Conservation (phyloP, 2,329 filamentous ascomycete species). For the Fusarium stilboides region DNA sequence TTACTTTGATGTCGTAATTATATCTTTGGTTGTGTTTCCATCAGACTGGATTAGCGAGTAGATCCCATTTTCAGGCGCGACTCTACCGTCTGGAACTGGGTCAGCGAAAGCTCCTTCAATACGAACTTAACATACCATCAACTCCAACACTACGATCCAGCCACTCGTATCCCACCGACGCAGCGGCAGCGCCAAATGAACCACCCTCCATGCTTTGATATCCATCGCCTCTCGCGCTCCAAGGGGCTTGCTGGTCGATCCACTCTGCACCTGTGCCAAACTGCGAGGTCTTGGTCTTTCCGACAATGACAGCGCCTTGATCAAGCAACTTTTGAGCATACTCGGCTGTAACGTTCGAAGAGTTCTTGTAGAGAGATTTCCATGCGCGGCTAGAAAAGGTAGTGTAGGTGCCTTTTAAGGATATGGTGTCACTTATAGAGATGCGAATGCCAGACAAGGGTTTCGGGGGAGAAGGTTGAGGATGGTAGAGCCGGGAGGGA, state of each 20-base stretch:
- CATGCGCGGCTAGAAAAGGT: conserved; percentile 72
- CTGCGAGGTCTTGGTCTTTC: conserved; percentile 67
- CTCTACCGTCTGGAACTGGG: conserved; percentile 40
- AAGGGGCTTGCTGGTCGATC: conserved; percentile 58
- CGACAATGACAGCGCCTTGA: conserved; percentile 70
- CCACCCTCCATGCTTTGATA: conserved; percentile 57
- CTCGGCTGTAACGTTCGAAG: conserved; percentile 61
- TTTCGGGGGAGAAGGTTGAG: conserved; percentile 47
- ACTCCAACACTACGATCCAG: conserved; percentile 56
- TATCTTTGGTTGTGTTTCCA: conserved; percentile 26
- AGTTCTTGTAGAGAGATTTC: conserved; percentile 65
- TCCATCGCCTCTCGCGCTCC: conserved; percentile 64
- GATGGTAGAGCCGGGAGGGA: conserved; percentile 57
- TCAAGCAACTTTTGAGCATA: conserved; percentile 70
- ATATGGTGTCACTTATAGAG: conserved; percentile 54
- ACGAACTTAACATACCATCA: conserved; percentile 52
- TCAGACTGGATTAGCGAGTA: conserved; percentile 51
- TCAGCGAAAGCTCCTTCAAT: conserved; percentile 32
- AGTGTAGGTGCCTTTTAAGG: conserved; percentile 66
- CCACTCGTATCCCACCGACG: conserved; percentile 60
- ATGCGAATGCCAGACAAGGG: conserved; percentile 58
- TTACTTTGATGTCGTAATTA: conserved; percentile 37
- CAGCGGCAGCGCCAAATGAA: conserved; percentile 58
- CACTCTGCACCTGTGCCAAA: conserved; percentile 62
- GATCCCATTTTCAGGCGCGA: conserved; percentile 48